These are phyloP conservation scores for Lasiodiplodia hormozganensis DNA, from an alignment of 2,329 filamentous ascomycete species.

Conservation along the genomic window DNA sequence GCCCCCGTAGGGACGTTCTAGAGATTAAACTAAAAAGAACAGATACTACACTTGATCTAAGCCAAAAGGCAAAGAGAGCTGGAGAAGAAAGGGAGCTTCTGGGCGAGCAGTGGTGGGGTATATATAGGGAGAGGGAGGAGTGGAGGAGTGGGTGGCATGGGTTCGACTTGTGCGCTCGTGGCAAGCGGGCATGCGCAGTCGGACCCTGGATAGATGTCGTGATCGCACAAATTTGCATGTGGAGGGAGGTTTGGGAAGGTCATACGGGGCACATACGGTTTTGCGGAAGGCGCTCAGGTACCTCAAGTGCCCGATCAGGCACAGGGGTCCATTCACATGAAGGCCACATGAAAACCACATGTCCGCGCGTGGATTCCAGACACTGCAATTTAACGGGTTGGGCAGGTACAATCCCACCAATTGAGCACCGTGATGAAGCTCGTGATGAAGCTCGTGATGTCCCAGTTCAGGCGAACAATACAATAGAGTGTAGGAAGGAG, in stretches of 20 bases:
- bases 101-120: background rate
- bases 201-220: background rate
- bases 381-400: too few relatives aligned
- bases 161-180: background rate
- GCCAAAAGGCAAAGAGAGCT: constrained; percentile 23
- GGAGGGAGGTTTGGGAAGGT: background rate
- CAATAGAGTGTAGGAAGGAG: too few relatives aligned
- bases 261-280: background rate
- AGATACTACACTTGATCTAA: constrained; percentile 28
- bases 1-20: constrained; percentile 18
- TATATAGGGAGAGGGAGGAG: background rate
- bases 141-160: background rate
- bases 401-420: too few relatives aligned
- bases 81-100: background rate
- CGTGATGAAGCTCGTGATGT: too few relatives aligned
- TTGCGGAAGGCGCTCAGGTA: background rate
- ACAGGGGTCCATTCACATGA: background rate
- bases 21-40: constrained; percentile 24
- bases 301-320: background rate
- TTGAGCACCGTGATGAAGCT: too few relatives aligned
- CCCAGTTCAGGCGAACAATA: too few relatives aligned
- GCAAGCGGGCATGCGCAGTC: background rate
- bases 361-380: too few relatives aligned
- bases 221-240: background rate
- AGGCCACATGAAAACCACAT: background rate